phyloP scores from a whole-genome alignment of 208 protist species.

The Trypanosoma caninum region DNA sequence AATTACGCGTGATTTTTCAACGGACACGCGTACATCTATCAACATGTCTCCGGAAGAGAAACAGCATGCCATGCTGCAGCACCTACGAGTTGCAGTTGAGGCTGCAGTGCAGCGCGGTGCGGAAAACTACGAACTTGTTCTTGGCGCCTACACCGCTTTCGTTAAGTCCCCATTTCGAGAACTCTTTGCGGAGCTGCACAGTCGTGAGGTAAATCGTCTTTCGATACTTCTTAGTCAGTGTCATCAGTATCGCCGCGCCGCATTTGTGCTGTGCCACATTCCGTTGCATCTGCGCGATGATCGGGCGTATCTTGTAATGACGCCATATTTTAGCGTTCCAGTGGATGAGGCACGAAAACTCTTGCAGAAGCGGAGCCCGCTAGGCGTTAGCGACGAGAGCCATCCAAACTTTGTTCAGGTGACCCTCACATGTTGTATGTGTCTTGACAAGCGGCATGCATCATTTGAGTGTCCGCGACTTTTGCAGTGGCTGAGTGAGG shows the following conservation, averaged over 20 bases:
- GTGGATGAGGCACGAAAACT: conserved; percentile 59
- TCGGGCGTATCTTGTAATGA: conserved; percentile 45
- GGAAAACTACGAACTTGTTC: conserved; percentile 39
- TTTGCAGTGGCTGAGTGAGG: conserved; percentile 49
- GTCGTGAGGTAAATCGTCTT: conserved; percentile 53
- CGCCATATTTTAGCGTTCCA: conserved; percentile 68
- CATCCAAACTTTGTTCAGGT: conserved; percentile 88
- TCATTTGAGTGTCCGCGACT: conserved; percentile 72
- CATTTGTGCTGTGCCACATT: conserved; percentile 85
- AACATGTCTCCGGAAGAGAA: conserved; percentile 73
- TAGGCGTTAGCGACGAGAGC: conserved; percentile 25
- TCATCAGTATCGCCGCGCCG: conserved; percentile 72
- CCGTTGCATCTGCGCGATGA: conserved; percentile 53
- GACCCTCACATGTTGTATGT: conserved; percentile 85
- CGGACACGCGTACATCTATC: conserved; percentile 32
- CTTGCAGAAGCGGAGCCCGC: conserved; percentile 36
- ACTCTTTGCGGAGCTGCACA: conserved; percentile 52
- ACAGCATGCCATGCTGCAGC: conserved; percentile 54
- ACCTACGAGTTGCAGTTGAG: conserved; percentile 37
- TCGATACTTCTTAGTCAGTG: conserved; percentile 57
- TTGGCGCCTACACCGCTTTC: conserved; percentile 76
- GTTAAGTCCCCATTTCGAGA: conserved; percentile 76
- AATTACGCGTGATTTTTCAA: conserved; percentile 77
- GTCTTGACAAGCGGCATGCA: conserved; percentile 78
- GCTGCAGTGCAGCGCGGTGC: conserved; percentile 27